Base-by-base conservation (phyloP, 139 green algal species). In the Chlorella sp. region DNA sequence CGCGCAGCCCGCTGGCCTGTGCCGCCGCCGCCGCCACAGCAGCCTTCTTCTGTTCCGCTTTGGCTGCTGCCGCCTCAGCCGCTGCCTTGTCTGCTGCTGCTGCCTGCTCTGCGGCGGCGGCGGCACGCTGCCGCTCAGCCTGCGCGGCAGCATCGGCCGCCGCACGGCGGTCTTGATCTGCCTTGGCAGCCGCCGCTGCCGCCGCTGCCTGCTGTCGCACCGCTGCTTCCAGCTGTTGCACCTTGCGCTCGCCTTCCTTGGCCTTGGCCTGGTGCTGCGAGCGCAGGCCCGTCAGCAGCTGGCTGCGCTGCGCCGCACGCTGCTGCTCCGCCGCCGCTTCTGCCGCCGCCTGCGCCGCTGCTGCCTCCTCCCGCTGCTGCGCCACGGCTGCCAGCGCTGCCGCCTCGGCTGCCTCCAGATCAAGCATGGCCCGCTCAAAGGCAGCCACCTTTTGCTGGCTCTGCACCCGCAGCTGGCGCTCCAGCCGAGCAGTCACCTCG, bases 401-500 rank as follows among this genome's bases (percentile, higher is more conserved):
- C 7, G 64, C 69, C 60, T 89, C 86, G 9, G 74, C 82, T 7
- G 60, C 73, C 28, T 89, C 80, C 28, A 88, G 75, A 20, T 83
- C 81, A 0, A 84, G 69, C 69, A 89, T 54, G 16, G 69, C 70
- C 1, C 73, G 73, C 62, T 89, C 72, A 28, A 89, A 72, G 6
- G 32, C 67, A 0, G 58, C 69, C 48, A 87, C 36, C 28, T 79
- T 80, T 17, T 43, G 43, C 83, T 87, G 86, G 1, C 41, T 36
- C 43, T 56, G 30, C 43, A 81, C 43, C 48, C 72, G 64, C 48
- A 85, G 79, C 60, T 58, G 14, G 28, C 14, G 24, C 5, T 80
- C 68, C 36, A 75, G 67, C 40, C 56, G 40, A 0, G 89, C 84
- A 22, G 92, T 85, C 22, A 80, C 69, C 64, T 93, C 92, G 34